A percentile compares a stretch with the other conserved stretches of the same genome.
phyloP scores from a whole-genome alignment of 139 green algal genomes.

The Asterochloris sp. region DNA sequence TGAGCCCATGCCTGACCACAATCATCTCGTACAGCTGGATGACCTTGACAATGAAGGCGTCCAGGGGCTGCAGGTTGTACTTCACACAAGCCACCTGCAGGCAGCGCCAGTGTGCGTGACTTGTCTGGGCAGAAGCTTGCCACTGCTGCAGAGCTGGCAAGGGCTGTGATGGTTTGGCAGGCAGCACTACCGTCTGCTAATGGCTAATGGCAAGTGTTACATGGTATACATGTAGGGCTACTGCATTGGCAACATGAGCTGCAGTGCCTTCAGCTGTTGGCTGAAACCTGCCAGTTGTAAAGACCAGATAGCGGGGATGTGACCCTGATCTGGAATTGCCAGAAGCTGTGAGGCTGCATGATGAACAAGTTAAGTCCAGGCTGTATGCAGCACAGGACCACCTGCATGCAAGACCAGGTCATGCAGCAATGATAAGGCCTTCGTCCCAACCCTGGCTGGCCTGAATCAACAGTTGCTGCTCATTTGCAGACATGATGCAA shows the following conservation, averaged over 20 bases:
- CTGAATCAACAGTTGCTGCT: too few relatives aligned
- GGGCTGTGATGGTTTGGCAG: not conserved
- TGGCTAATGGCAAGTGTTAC: constrained; percentile 1
- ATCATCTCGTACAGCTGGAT: constrained; percentile 85
- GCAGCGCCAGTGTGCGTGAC: not conserved
- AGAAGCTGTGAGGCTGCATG: too few relatives aligned
- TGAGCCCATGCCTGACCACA: constrained; percentile 37
- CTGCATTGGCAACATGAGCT: constrained; percentile 65
- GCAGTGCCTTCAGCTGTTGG: constrained; percentile 32
- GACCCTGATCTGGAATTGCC: too few relatives aligned
- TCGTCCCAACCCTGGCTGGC: too few relatives aligned
- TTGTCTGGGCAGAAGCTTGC: not conserved
- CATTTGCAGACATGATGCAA: too few relatives aligned
- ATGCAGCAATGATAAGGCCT: too few relatives aligned
- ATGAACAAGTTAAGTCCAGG: too few relatives aligned
- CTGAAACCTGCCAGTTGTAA: constrained; percentile 72
- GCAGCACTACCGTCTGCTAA: too few relatives aligned
- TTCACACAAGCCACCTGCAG: constrained; percentile 33
- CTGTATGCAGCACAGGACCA: constrained; percentile 63
- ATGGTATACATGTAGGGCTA: too few relatives aligned
- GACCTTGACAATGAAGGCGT: constrained; percentile 70
- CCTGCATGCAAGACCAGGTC: not conserved
- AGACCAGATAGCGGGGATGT: not conserved
- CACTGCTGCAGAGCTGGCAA: not conserved
- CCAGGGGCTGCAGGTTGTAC: constrained; percentile 62